Evolutionary conservation across 441 rosid species (phyloP), one percentile per base, ranked within the genome.

Genomic region (Populus hybrid): DNA sequence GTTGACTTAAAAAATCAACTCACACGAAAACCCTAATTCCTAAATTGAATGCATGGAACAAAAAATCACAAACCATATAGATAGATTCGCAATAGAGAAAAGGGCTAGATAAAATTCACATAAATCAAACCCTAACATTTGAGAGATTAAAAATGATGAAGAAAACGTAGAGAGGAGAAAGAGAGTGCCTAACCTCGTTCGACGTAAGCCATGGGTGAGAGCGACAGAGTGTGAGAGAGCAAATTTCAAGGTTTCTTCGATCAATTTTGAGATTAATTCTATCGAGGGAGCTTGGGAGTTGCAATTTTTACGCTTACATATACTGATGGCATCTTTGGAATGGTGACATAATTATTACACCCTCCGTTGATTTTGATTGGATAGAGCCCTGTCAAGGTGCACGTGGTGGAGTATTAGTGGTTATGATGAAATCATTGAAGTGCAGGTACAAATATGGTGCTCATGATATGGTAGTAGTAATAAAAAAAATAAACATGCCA

Each of bases 181-280:
- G 79, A 30, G 24, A 67, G 73, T 23, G 64, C n/a, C 72, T 20
- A 5, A 88, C 94, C 94, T 88, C 94, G 88, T 77, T 90, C 92
- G 6, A 90, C 89, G 88, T 90, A 90, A 16, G 94, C 92, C 94
- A 90, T 86, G 67, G 64, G 77, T 69, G 73, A 67, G 40, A 38
- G 23, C 18, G 14, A 40, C 12, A 10, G 14, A 10, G 35, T 34
- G 35, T 34, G 14, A 40, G 46, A 40, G 46, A 40, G 46, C 46
- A 12, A 5, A 32, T 64, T 81, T 78, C 16, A 65, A 85, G 20
- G 79, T 65, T 32, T 57, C 63, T 68, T 6, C 67, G 40, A 42
- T 6, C 10, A 6, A 10, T 12, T 6, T 12, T 38, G 42, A 38
- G 42, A 8, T 38, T 38, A 7, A 36, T 36, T 36, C 6, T 36